Evolutionary conservation across 2,329 filamentous ascomycete genomes (phyloP).

Genomic region (Graphiopsis chlorocephala): DNA sequence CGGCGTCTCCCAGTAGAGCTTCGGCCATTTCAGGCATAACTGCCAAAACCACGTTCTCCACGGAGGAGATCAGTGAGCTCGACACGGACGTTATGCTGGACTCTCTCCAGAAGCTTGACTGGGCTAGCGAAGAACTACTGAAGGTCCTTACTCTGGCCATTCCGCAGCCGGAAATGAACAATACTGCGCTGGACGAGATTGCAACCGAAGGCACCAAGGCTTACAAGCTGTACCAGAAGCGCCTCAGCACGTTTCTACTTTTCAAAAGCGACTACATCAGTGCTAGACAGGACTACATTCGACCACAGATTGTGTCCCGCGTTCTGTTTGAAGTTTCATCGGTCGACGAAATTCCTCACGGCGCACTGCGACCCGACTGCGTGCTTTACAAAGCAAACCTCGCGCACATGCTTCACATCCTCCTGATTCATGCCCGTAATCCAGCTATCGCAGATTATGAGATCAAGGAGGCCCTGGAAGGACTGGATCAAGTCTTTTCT

Average conservation of each 20-base stretch:
- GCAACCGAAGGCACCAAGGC: conserved; percentile 37
- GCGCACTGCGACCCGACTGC: conserved; percentile 38
- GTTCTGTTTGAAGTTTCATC: conserved; percentile 37
- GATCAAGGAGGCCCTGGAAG: conserved; percentile 28
- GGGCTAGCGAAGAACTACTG: conserved; percentile 29
- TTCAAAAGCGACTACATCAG: conserved; percentile 39
- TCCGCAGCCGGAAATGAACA: conserved; percentile 27
- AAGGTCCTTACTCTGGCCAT: conserved; percentile 29
- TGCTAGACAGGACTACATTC: conserved; percentile 39
- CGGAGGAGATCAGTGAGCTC: conserved; percentile 42
- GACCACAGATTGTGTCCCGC: conserved; percentile 38
- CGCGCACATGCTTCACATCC: conserved; percentile 39
- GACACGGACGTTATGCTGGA: conserved; percentile 43
- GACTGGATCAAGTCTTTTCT: conserved; percentile 25
- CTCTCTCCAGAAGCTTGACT: conserved; percentile 38
- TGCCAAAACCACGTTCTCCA: conserved; percentile 46
- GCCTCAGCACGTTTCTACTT: conserved; percentile 34
- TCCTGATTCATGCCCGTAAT: conserved; percentile 33
- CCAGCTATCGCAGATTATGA: conserved; percentile 28
- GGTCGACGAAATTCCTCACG: conserved; percentile 26
- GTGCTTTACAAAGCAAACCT: conserved; percentile 47
- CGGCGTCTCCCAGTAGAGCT: conserved; percentile 14
- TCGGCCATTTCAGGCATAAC: conserved; percentile 49
- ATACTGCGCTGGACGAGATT: conserved; percentile 18
- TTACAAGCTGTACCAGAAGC: conserved; percentile 38